phyloP scores from a whole-genome alignment of 1,284 basidiomycete genomes.

The Peniophora sp. region DNA sequence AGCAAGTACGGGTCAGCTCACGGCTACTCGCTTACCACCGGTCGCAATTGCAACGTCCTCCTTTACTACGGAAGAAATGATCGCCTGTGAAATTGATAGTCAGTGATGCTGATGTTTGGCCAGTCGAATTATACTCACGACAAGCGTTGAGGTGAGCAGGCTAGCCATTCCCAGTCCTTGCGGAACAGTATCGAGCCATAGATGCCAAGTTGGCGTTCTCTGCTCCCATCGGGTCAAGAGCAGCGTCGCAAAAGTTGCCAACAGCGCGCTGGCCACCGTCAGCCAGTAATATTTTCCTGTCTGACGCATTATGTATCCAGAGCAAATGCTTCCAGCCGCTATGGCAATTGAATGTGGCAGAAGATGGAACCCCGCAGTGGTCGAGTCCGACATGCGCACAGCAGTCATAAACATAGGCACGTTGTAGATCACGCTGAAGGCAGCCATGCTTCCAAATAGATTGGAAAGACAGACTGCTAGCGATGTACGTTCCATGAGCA shows the following conservation, averaged over 20 bases:
- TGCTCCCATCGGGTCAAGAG: slow-evolving; percentile 58
- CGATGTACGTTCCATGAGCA: slow-evolving; percentile 71
- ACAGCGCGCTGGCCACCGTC: slow-evolving; percentile 49
- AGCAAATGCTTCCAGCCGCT: slow-evolving; percentile 73
- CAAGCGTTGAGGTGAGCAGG: slow-evolving; percentile 73
- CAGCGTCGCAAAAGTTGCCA: slow-evolving; percentile 47
- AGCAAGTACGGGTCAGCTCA: neutral
- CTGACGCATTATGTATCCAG: slow-evolving; percentile 80
- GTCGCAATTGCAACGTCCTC: slow-evolving; percentile 84
- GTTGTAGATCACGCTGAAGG: slow-evolving; percentile 80
- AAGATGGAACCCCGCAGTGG: slow-evolving; percentile 53
- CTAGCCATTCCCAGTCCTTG: slow-evolving; percentile 80
- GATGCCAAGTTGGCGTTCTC: slow-evolving; percentile 49
- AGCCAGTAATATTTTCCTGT: slow-evolving; percentile 77
- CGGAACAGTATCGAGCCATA: slow-evolving; percentile 74
- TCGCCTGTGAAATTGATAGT: no score
- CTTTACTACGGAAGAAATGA: slow-evolving; percentile 41
- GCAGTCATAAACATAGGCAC: slow-evolving; percentile 89
- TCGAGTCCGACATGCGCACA: slow-evolving; percentile 46
- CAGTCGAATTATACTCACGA: slow-evolving; percentile 40
- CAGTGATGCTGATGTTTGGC: no score
- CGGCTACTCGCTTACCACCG: slow-evolving; percentile 60
- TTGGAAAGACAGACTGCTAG: slow-evolving; percentile 76
- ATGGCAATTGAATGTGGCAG: slow-evolving; percentile 83
- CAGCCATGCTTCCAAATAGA: slow-evolving; percentile 65